Percentiles rank a stretch among this genome's conserved stretches.
phyloP scores from a whole-genome alignment of 1,284 basidiomycete species.

The Cutaneotrichosporon mucoides region DNA sequence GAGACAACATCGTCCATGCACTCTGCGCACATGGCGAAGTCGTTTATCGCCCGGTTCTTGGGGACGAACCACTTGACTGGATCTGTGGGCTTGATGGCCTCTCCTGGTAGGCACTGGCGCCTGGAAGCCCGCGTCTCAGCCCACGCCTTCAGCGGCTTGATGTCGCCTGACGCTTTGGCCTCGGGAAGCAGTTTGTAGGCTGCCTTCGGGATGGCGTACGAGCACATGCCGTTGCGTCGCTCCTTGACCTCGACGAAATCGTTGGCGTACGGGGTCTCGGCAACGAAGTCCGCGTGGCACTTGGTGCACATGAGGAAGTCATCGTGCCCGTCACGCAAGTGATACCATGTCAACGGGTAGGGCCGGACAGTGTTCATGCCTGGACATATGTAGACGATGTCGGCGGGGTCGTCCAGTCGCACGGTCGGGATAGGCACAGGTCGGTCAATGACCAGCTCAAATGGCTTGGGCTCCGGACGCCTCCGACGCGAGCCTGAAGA shows the following conservation, averaged over 20 bases:
- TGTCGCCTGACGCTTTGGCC: background rate
- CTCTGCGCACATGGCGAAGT: background rate
- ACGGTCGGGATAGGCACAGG: background rate
- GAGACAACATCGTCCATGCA: constrained; percentile 1
- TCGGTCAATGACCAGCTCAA: background rate
- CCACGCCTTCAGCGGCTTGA: background rate
- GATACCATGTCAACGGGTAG: background rate
- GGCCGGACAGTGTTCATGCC: background rate
- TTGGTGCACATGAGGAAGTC: constrained; percentile 2
- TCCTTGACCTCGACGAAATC: background rate
- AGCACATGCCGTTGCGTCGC: background rate
- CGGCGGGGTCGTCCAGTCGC: background rate
- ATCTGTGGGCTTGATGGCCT: background rate
- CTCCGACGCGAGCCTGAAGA: too few relatives aligned
- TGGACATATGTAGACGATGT: background rate
- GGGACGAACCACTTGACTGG: background rate
- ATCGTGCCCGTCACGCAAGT: background rate
- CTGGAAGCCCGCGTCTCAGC: background rate
- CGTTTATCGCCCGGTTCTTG: background rate
- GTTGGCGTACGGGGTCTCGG: background rate
- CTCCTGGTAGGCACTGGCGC: background rate
- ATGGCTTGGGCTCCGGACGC: background rate
- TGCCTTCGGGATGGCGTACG: background rate
- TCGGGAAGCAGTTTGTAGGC: background rate
- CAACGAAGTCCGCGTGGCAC: constrained; percentile 1